Conservation (phyloP, 139 green algal species). For the Volvox reticuliferus region DNA sequence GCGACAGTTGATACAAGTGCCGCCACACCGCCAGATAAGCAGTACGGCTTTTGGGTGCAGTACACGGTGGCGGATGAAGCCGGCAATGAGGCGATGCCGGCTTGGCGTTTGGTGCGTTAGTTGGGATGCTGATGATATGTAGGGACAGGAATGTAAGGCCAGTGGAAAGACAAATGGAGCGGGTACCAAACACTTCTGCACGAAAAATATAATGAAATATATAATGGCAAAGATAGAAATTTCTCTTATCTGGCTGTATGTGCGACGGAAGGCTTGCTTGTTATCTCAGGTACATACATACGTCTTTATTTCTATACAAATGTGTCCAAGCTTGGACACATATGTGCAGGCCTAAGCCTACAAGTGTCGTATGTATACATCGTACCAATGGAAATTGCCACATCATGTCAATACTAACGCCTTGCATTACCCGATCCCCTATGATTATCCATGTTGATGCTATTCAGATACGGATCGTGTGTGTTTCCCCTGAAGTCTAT, state of each 20-base stretch:
- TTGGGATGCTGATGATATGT: too few relatives aligned
- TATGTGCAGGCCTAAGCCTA: too few relatives aligned
- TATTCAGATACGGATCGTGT: conserved; percentile 42
- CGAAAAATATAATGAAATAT: neutral
- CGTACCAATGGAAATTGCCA: neutral
- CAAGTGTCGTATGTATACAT: neutral
- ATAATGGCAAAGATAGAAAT: neutral
- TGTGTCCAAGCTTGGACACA: too few relatives aligned
- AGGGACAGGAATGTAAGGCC: too few relatives aligned
- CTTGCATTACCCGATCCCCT: neutral
- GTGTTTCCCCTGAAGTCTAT: conserved; percentile 13
- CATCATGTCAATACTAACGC: neutral
- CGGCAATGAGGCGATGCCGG: conserved; percentile 40
- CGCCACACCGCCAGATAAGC: conserved; percentile 22
- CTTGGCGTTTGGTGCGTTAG: conserved; percentile 18
- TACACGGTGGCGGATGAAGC: conserved; percentile 50
- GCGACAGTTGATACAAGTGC: conserved; percentile 45
- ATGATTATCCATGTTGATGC: too few relatives aligned
- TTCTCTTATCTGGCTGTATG: neutral
- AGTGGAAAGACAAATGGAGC: neutral
- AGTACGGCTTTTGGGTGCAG: conserved; percentile 47
- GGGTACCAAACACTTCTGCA: neutral
- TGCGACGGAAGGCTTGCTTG: neutral
- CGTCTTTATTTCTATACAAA: too few relatives aligned
- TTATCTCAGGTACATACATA: neutral